Evolutionary conservation across 352 stramenopile species (phyloP), one percentile per base, ranked within the genome.

Genomic region (Pythium brassicae): DNA sequence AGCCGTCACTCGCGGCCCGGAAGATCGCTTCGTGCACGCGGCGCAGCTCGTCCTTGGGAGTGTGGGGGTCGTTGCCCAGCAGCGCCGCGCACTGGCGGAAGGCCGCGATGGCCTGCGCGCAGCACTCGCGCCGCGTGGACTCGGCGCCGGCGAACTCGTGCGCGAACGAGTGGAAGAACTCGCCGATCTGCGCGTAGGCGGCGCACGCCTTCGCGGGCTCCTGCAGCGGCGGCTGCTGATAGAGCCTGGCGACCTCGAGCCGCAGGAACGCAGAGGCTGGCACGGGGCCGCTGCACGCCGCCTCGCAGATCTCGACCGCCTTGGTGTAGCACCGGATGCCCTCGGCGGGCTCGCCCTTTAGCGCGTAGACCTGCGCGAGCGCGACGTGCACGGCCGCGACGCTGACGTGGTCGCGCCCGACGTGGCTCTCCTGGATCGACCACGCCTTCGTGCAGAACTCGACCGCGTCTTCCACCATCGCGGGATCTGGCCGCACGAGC

Each of bases 401-500:
- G 14, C 75, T 76, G 32, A 86, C 49, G 46, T 90, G 77, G 1
- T 83, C 74, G 1, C 61, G 57, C n/a, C 80, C 77, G 50, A 65
- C 66, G 17, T 72, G 59, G 20, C 62, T 48, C 46, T 90, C 74
- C 26, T 88, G 76, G 3, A 90, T 46, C 19, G 71, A 70, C 76
- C 76, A 90, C 4, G 78, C 76, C 47, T 86, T 86, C 32, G 62
- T 76, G 55, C 76, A 89, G 40, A 68, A 72, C 55, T 91, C 81
- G n/a, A 86, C 50, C 0, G 78, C 81, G 11, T 87, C 81, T 2
- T 91, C 78, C 39, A 86, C 71, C 40, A 75, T 50, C 3, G 67
- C 55, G 11, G 68, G 44, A 37, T 75, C 70, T 4, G 57, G 59
- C 11, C 42, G 59, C 11, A 66, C 58, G 12, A 67, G 57, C 34